Percentiles rank a stretch among this genome's conserved stretches.
These are phyloP conservation scores for Dendrocalamus sinicus DNA, from an alignment of 176 grass and related monocot species.

Conservation along the genomic window DNA sequence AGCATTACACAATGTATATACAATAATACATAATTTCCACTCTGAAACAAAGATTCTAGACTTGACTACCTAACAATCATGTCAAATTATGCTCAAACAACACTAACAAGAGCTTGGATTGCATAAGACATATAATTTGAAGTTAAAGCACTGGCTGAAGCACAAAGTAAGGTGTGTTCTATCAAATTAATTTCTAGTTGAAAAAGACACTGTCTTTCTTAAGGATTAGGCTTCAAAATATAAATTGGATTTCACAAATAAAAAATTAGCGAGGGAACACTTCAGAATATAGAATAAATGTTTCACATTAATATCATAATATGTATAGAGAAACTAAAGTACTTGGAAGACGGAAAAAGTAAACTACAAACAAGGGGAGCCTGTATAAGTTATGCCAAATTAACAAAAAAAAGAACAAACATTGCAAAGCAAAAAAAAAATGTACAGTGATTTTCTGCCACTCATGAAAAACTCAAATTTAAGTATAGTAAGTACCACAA, in stretches of 20 bases:
- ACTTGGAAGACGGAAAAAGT: slow-evolving; percentile 15
- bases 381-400: neutral
- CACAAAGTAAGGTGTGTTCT: neutral
- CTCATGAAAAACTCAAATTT: slow-evolving; percentile 28
- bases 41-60: slow-evolving; percentile 17
- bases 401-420: slow-evolving; percentile 17
- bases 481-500: slow-evolving; percentile 67
- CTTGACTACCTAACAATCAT: slow-evolving; percentile 23
- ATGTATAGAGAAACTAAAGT: slow-evolving; percentile 16
- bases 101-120: slow-evolving; percentile 20
- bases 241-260: slow-evolving; percentile 4
- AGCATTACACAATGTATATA: neutral
- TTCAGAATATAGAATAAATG: neutral
- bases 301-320: neutral
- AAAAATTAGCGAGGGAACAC: neutral
- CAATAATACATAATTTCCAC: slow-evolving; percentile 14
- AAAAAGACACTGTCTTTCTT: neutral
- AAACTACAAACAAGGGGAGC: slow-evolving; percentile 23
- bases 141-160: slow-evolving; percentile 23
- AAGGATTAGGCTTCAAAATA: neutral
- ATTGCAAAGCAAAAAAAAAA: neutral
- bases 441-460: neutral
- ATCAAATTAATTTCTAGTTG: neutral
- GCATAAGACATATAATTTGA: slow-evolving; percentile 4
- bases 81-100: slow-evolving; percentile 16